Evolutionary conservation across 179 eudicot species (phyloP).

Genomic region (Heliamphora pulchella): DNA sequence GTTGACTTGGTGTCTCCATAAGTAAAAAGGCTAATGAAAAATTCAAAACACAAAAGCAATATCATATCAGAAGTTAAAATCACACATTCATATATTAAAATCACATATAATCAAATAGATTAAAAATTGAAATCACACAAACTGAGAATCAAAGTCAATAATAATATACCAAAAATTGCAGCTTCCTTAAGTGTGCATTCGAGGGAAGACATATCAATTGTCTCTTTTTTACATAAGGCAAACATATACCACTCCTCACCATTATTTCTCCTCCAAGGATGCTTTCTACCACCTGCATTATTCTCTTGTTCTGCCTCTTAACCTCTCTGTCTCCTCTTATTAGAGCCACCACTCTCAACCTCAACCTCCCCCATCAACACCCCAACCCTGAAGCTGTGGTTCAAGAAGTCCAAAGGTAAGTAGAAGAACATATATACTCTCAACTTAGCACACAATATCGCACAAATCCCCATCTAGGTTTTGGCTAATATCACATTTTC

Average conservation of each 20-base stretch:
- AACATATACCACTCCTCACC: constrained; percentile 2
- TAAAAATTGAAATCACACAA: too few relatives aligned
- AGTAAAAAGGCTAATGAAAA: too few relatives aligned
- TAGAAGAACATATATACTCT: background rate
- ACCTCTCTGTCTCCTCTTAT: constrained; percentile 22
- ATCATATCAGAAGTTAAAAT: too few relatives aligned
- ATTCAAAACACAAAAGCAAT: too few relatives aligned
- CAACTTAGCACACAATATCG: background rate
- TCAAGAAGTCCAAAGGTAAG: constrained; percentile 60
- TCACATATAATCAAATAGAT: too few relatives aligned
- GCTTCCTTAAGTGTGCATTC: constrained; percentile 15
- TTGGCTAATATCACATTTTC: constrained; percentile 11
- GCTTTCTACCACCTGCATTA: constrained; percentile 28
- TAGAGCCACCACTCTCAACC: constrained; percentile 37
- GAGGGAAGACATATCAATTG: constrained; percentile 6
- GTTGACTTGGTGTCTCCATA: too few relatives aligned
- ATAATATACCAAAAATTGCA: constrained; percentile 13
- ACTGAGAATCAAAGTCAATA: too few relatives aligned
- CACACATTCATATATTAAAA: too few relatives aligned
- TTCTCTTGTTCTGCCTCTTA: constrained; percentile 27
- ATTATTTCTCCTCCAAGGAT: constrained; percentile 23
- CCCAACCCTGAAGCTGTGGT: constrained; percentile 65
- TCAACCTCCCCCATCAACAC: constrained; percentile 67
- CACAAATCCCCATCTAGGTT: constrained; percentile 16
- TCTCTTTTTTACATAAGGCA: background rate